A percentile compares a stretch with the other conserved stretches of the same genome.
These are phyloP conservation scores for Bathelium albidoporum DNA, from an alignment of 495 filamentous ascomycete genomes.

Conservation along the genomic window DNA sequence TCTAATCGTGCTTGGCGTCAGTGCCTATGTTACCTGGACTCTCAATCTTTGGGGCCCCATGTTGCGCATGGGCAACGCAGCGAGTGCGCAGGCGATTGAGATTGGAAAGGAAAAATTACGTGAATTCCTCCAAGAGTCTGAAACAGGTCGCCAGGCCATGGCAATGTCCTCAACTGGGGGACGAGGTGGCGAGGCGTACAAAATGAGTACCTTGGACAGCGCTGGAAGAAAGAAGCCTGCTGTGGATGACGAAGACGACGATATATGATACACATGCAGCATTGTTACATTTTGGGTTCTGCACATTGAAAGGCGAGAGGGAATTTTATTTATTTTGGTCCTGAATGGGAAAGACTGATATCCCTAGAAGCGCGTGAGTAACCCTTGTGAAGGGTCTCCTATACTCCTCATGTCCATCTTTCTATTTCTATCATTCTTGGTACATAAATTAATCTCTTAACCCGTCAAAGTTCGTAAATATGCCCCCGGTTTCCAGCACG, in stretches of 20 bases:
- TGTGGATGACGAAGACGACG: constrained; percentile 5
- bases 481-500: too few relatives aligned
- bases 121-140: constrained; percentile 72
- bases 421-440: background rate
- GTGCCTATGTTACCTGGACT: constrained; percentile 77
- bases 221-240: background rate
- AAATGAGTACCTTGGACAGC: constrained; percentile 1
- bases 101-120: constrained; percentile 81
- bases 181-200: constrained; percentile 2
- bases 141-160: constrained; percentile 70
- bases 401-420: background rate
- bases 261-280: constrained; percentile 5
- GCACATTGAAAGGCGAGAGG: background rate
- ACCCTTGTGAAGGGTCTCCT: background rate
- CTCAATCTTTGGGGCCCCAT: constrained; percentile 96
- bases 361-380: background rate
- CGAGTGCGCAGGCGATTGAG: constrained; percentile 71
- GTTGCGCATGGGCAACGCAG: constrained; percentile 84
- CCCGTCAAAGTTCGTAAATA: too few relatives aligned
- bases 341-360: background rate
- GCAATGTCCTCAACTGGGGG: constrained; percentile 45
- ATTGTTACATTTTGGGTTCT: background rate
- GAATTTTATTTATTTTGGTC: background rate
- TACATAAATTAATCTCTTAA: too few relatives aligned
- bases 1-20: constrained; percentile 61